These are phyloP conservation scores for Arthrobotrys megalospora DNA, from an alignment of 2,329 filamentous ascomycete genomes.

Conservation along the genomic window DNA sequence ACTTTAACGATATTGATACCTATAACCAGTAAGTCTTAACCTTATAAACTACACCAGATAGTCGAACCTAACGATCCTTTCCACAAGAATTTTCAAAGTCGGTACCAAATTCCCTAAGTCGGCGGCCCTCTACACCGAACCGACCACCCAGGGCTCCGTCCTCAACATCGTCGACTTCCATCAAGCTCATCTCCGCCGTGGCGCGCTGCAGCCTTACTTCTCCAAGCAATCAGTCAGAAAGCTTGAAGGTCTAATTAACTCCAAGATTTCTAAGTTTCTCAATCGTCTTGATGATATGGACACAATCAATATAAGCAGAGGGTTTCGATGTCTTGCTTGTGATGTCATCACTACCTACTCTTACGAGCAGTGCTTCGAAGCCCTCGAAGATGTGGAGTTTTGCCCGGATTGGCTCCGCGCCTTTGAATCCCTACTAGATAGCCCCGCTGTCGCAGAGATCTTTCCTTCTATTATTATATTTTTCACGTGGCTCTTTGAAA, in stretches of 20 bases:
- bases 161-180: constrained; percentile 23
- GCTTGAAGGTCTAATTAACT: constrained; percentile 33
- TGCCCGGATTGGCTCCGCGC: constrained; percentile 31
- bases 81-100: constrained; percentile 35
- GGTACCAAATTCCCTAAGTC: constrained; percentile 30
- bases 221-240: constrained; percentile 48
- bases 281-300: constrained; percentile 16
- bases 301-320: constrained; percentile 29
- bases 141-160: not conserved
- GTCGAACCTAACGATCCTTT: not conserved
- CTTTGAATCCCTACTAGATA: constrained; percentile 22
- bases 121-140: not conserved
- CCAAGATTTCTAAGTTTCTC: constrained; percentile 33
- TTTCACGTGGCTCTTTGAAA: constrained; percentile 33
- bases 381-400: constrained; percentile 11
- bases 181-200: constrained; percentile 34
- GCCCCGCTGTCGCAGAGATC: not conserved
- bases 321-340: constrained; percentile 31
- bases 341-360: constrained; percentile 51
- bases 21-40: constrained; percentile 61
- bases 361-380: constrained; percentile 45
- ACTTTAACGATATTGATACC: constrained; percentile 64
- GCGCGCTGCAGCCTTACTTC: constrained; percentile 43
- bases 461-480: not conserved
- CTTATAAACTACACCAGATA: not conserved